Base-by-base conservation (phyloP, 176 grass and related monocot species). In the Carex kokanica region DNA sequence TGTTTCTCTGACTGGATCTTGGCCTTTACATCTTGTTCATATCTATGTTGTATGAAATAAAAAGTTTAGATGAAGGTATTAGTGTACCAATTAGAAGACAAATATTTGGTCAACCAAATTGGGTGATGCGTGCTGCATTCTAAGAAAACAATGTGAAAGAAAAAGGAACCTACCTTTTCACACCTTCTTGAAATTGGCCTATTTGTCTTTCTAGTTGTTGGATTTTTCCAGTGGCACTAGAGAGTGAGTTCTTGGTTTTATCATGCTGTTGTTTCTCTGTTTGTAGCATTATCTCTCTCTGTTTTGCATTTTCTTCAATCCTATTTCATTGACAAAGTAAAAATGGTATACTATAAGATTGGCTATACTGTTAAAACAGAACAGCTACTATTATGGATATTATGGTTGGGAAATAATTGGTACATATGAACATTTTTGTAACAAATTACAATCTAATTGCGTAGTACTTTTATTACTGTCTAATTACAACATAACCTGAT, bases 241-340 rank as follows among this genome's bases (percentile, higher is more conserved):
- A 88, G 23, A 92, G 71, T 45, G 60, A 74, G 78, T 89, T 90
- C 85, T 92, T 94, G n/a, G 88, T 89, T 86, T 77, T 53, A 64
- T 86, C 87, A 70, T 94, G 92, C 11, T 87, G 87, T 78, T 89
- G 83, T 64, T 78, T 94, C 85, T 94, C 92, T 81, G 83, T 75
- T 87, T 89, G 64, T 70, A 87, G 84, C 75, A 91, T 85, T 78
- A 87, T 69, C 74, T 94, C 92, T 5, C 41, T 82, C 83, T 85
- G 79, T 83, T 83, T 89, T 86, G 59, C 60, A 67, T 67, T 82
- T 65, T 82, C 80, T 64, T 82, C 80, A 58, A 67, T 66, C 61
- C 80, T 82, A 20, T 82, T 66, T 31, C 12, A 81, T 63, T 81
- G 2, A 55, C 23, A 77, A 55, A 21, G 10, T 77, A 77, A 77